These are phyloP conservation scores for Pseudocercospora macadamiae DNA, from an alignment of 2,329 filamentous ascomycete species.

Conservation along the genomic window DNA sequence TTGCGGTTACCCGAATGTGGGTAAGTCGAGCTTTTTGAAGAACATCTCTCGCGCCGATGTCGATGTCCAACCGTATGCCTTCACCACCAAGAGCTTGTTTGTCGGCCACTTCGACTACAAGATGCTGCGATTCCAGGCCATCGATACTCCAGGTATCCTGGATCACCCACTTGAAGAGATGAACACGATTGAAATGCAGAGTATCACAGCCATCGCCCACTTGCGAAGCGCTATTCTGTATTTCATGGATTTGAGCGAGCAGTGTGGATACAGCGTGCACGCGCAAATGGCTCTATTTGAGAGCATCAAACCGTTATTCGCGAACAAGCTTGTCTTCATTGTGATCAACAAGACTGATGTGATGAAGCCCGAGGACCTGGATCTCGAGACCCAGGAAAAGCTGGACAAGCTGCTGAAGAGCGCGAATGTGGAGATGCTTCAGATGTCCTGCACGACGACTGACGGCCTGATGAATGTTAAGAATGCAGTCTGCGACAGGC, in stretches of 20 bases:
- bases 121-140: slow-evolving; percentile 85
- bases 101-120: slow-evolving; percentile 99
- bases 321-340: slow-evolving; percentile 95
- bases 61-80: slow-evolving; percentile 95
- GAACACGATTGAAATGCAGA: slow-evolving; percentile 99
- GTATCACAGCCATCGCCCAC: slow-evolving; percentile 96
- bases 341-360: slow-evolving; percentile 99
- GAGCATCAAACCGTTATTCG: slow-evolving; percentile 94
- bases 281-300: slow-evolving; percentile 95
- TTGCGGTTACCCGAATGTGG: slow-evolving; percentile 96
- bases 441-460: slow-evolving; percentile 91
- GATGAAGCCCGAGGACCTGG: slow-evolving; percentile 81
- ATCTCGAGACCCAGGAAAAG: slow-evolving; percentile 74
- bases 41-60: slow-evolving; percentile 93
- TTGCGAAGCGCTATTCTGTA: slow-evolving; percentile 92
- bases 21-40: slow-evolving; percentile 94
- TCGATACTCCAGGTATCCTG: slow-evolving; percentile 97
- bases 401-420: slow-evolving; percentile 80
- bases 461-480: slow-evolving; percentile 94
- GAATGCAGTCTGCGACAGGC: slow-evolving; percentile 88
- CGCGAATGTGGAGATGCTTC: slow-evolving; percentile 87
- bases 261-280: slow-evolving; percentile 90
- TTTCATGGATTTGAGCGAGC: slow-evolving; percentile 97
- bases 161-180: slow-evolving; percentile 98
- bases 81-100: slow-evolving; percentile 96